Base-by-base conservation (phyloP, 176 grass and related monocot genomes). In the Juncus effusus region DNA sequence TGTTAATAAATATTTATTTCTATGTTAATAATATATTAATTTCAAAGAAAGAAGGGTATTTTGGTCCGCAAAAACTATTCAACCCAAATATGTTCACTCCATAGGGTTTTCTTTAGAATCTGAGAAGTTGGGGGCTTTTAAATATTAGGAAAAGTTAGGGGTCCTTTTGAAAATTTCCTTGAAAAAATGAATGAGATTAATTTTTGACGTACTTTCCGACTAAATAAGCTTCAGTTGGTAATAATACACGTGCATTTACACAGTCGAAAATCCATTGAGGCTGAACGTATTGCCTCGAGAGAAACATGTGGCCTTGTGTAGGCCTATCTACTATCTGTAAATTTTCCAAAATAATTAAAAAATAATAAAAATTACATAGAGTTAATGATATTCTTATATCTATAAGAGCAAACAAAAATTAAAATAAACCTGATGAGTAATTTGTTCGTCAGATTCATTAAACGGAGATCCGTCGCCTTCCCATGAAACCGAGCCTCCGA, bases 191-290 rank as follows among this genome's bases (percentile, higher is more conserved):
- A 28, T 28, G 19, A 56, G 39, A 70, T 70, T 41, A 70, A 16
- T 9, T 16, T 45, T 59, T 56, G 11, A 53, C 59, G 77, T 93
- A 99, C 88, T 83, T 99, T 84, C 94, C 94, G 40, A 99, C 88
- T 60, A 87, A 51, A 82, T 93, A 99, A 51, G 62, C 83, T 75
- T 93, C 76, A 10, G 85, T 74, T 0, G 94, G 89, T 73, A 99
- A 76, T 71, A 93, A 73, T 50, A 85, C 76, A 50, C 70, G 82
- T 50, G 85, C 69, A 44, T 99, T 99, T 62, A 99, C 72, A 61
- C 88, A 99, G 84, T 99, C 94, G 62, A 69, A 99, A 56, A 99
- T 44, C 94, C 94, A 99, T 62, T 99, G 94, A 51, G 94, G 94
- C 65, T 99, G 94, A 59, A 99, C 78, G 70, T 99, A 99, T 19